Conservation (phyloP, 345 rosid genomes). For the Mallotus nudiflorus region DNA sequence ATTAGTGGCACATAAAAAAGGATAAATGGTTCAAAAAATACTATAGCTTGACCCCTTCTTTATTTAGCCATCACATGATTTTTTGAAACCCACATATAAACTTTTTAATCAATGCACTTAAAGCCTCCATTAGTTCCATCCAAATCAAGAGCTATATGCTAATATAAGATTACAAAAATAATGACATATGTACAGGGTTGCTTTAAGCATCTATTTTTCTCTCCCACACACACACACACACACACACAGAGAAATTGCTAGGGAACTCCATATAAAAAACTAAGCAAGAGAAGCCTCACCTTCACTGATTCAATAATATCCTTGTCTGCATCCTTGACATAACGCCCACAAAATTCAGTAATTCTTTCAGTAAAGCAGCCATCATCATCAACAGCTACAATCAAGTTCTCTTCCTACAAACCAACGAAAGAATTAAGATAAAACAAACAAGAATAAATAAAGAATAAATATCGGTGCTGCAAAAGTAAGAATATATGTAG, state of each 20-base stretch:
- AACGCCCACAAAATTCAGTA: slow-evolving; percentile 65
- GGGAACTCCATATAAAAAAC: not conserved
- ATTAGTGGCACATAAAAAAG: not conserved
- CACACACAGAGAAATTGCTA: not conserved
- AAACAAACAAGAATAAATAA: not conserved
- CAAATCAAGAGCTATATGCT: not conserved
- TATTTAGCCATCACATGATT: not conserved
- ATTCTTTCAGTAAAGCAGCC: slow-evolving; percentile 80
- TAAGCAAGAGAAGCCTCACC: slow-evolving; percentile 45
- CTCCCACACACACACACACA: not conserved
- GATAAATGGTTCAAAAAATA: not conserved
- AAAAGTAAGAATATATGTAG: not conserved
- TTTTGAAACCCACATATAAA: not conserved
- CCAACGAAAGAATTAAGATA: slow-evolving; percentile 9
- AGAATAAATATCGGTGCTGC: not conserved
- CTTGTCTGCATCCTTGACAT: slow-evolving; percentile 94
- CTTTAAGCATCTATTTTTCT: not conserved
- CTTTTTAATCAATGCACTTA: not conserved
- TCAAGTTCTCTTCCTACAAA: slow-evolving; percentile 68
- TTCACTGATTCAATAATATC: slow-evolving; percentile 81
- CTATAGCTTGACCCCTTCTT: not conserved
- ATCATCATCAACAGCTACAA: slow-evolving; percentile 96
- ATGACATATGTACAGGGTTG: not conserved
- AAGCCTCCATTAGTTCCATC: not conserved
- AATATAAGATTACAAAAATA: not conserved